Evolutionary conservation across 441 rosid species (phyloP).

Genomic region (Euphorbia schlechtendalii): DNA sequence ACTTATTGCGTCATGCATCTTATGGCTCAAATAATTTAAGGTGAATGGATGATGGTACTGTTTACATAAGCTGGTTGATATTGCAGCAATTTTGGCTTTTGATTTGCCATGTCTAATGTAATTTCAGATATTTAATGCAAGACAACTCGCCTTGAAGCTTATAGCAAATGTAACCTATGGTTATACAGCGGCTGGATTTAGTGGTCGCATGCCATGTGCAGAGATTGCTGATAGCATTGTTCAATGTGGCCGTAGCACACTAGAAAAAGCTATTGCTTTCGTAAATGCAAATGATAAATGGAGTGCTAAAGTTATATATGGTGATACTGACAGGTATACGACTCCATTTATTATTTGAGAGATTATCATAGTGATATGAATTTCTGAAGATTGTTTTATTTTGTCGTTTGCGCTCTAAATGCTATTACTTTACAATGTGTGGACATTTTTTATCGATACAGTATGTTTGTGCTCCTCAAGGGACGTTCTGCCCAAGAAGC

Average conservation of each 20-base stretch:
- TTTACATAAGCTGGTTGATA: constrained; percentile 3
- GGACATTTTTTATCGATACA: constrained; percentile 32
- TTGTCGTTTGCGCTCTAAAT: not conserved
- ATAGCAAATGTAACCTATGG: constrained; percentile 98
- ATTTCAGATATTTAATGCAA: constrained; percentile 88
- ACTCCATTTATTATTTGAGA: not conserved
- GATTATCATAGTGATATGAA: not conserved
- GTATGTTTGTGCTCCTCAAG: constrained; percentile 94
- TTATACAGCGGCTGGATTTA: constrained; percentile 98
- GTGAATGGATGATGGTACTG: not conserved
- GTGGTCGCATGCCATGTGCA: constrained; percentile 99
- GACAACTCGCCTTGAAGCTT: constrained; percentile 98
- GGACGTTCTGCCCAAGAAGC: constrained; percentile 70
- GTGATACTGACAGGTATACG: constrained; percentile 90
- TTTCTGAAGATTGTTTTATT: not conserved
- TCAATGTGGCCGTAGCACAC: constrained; percentile 93
- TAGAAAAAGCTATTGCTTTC: constrained; percentile 79
- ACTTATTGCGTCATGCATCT: not conserved
- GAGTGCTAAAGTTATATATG: constrained; percentile 85
- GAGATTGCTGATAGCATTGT: constrained; percentile 99
- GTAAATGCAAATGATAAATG: constrained; percentile 69
- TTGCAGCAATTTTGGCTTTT: constrained; percentile 9
- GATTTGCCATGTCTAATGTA: constrained; percentile 17
- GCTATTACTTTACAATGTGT: constrained; percentile 9
- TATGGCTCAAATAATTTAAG: constrained; percentile 10